These are phyloP conservation scores for Aspergillus oerlinghausenensis DNA, from an alignment of 2,329 filamentous ascomycete genomes.

Conservation along the genomic window DNA sequence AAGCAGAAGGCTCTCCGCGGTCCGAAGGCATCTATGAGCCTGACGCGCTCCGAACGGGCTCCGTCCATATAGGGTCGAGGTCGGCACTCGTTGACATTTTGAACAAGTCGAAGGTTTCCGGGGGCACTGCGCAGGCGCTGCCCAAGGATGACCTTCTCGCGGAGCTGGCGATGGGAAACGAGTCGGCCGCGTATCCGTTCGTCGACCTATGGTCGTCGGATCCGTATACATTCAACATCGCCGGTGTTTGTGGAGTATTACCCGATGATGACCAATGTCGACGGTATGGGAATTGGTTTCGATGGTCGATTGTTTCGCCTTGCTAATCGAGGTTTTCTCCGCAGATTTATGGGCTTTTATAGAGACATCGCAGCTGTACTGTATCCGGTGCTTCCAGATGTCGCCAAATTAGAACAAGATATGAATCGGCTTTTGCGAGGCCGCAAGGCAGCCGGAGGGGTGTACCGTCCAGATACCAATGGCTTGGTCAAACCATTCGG, in stretches of 20 bases:
- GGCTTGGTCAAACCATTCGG: slow-evolving; percentile 53
- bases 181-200: slow-evolving; percentile 58
- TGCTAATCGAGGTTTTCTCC: slow-evolving; percentile 3
- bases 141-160: slow-evolving; percentile 56
- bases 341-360: slow-evolving; percentile 51
- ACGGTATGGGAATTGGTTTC: slow-evolving; percentile 16
- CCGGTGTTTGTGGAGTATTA: slow-evolving; percentile 52
- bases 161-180: slow-evolving; percentile 56
- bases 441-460: slow-evolving; percentile 39
- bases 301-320: neutral
- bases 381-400: slow-evolving; percentile 53
- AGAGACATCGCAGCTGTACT: slow-evolving; percentile 53
- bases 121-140: slow-evolving; percentile 44
- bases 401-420: slow-evolving; percentile 48
- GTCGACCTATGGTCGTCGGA: slow-evolving; percentile 61
- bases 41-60: slow-evolving; percentile 43
- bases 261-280: slow-evolving; percentile 52
- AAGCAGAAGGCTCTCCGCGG: slow-evolving; percentile 15
- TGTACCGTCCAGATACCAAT: slow-evolving; percentile 41
- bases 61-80: slow-evolving; percentile 54
- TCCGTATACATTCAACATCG: slow-evolving; percentile 50
- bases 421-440: slow-evolving; percentile 49
- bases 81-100: slow-evolving; percentile 56
- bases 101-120: slow-evolving; percentile 40
- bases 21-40: slow-evolving; percentile 26